These are phyloP conservation scores for Lolium multiflorum DNA, from an alignment of 176 grass and related monocot genomes.

Conservation along the genomic window DNA sequence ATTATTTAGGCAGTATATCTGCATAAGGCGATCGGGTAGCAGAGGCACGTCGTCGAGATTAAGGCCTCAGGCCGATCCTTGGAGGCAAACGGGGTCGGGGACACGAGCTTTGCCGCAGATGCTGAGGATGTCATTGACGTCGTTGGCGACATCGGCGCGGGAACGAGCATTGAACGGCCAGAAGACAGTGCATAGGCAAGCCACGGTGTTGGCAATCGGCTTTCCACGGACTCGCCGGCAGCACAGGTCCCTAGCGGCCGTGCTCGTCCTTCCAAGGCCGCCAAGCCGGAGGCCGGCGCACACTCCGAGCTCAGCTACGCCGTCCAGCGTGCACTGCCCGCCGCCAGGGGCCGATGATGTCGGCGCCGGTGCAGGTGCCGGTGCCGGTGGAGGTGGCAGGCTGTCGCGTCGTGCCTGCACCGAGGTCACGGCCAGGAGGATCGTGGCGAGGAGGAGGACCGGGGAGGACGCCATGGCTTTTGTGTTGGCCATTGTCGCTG, in stretches of 20 bases:
- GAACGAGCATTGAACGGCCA: neutral
- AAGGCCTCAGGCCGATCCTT: too few relatives aligned
- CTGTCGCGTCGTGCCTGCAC: too few relatives aligned
- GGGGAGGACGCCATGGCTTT: too few relatives aligned
- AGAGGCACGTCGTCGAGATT: too few relatives aligned
- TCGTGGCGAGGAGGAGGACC: too few relatives aligned
- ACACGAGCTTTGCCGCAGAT: neutral
- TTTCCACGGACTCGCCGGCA: neutral
- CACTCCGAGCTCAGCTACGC: neutral
- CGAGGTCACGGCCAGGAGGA: too few relatives aligned
- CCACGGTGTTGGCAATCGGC: neutral
- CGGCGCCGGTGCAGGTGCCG: too few relatives aligned
- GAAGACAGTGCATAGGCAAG: neutral
- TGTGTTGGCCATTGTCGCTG: too few relatives aligned
- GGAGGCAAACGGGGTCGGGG: neutral
- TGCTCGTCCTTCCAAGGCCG: neutral
- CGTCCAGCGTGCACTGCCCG: neutral
- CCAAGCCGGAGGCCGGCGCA: neutral
- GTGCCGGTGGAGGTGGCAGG: too few relatives aligned
- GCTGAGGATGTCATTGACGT: neutral
- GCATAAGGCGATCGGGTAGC: too few relatives aligned
- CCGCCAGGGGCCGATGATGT: neutral
- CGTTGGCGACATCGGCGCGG: too few relatives aligned
- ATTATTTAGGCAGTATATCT: too few relatives aligned
- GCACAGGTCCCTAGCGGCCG: neutral